Conservation (phyloP, 1,284 basidiomycete genomes). For the Apiotrichum montevideense region DNA sequence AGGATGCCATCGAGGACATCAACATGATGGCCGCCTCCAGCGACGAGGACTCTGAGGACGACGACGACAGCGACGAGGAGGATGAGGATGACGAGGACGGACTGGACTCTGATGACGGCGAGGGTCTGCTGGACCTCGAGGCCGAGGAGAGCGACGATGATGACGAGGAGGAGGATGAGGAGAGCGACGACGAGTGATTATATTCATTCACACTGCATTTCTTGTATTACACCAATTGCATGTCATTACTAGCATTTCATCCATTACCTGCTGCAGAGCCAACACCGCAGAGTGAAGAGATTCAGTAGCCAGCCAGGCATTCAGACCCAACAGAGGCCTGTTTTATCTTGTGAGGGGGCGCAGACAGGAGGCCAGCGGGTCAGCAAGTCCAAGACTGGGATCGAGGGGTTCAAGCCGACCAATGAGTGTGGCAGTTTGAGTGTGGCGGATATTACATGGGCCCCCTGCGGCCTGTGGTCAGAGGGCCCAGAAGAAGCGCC, state of each 20-base stretch:
- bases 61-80: conserved; percentile 24
- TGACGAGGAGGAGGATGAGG: conserved; percentile 54
- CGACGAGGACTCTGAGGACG: conserved; percentile 39
- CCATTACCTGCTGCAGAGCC: too few species aligned
- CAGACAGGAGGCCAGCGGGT: too few species aligned
- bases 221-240: conserved; percentile 1
- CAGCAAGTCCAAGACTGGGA: too few species aligned
- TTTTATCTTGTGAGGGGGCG: too few species aligned
- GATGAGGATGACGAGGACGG: conserved; percentile 48
- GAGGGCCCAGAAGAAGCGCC: too few species aligned
- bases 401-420: too few species aligned
- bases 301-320: too few species aligned
- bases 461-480: too few species aligned
- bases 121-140: conserved; percentile 59
- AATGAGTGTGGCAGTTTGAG: too few species aligned
- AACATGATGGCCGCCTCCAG: conserved; percentile 54
- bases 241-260: conserved; percentile 1
- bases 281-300: too few species aligned
- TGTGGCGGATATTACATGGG: too few species aligned
- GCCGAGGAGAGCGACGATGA: conserved; percentile 52
- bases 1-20: conserved; percentile 57
- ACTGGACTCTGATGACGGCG: conserved; percentile 52
- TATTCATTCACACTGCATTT: not conserved
- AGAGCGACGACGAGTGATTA: conserved; percentile 51
- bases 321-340: too few species aligned